Base-by-base conservation (phyloP, 192 early-diverging fungal genomes). In the Gamsiella multidivaricata region DNA sequence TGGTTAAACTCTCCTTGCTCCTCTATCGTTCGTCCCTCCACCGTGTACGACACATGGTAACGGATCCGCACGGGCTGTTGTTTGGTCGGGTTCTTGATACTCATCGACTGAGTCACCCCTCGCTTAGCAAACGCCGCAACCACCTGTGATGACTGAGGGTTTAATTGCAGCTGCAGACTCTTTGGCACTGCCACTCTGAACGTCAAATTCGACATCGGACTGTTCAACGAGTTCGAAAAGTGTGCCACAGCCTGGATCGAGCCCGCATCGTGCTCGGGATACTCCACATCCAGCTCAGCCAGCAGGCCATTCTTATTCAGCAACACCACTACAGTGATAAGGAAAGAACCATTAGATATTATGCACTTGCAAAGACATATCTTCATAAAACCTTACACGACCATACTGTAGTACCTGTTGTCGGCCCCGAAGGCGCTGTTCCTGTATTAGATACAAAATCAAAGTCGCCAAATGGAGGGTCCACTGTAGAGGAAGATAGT, bases 131-230 rank as follows among this genome's bases (percentile, higher is more conserved):
- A 68, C 5, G 85, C 62, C 12, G 70, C 70, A 25, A 87, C 42
- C 0, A 58, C 43, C 39, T 81, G 71, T 2, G 80, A 79, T 29
- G 85, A 80, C 42, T 84, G 83, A 17, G 81, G 54, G 33, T 84
- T 75, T 57, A 87, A 70, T 22, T 80, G 72, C 57, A 87, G 33
- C 63, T 84, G 83, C 69, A 87, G 74, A 36, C 67, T 81, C 81
- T 84, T 87, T 20, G 85, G 85, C 18, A 79, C 82, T 3, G 85
- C 85, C 10, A 87, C 58, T 8, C 76, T 67, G 46, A 87, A 72
- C 28, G 67, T 83, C 42, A 87, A 29, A 3, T 43, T 59, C 8
- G 81, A 68, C 83, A 87, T 81, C 14, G 83, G 57, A 20, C 76
- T 80, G 34, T 69, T 81, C 2, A 79, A 58, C 0, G 69, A 47